Percentiles rank a stretch among this genome's conserved stretches.
Evolutionary conservation across 768 basidiomycete species (phyloP).

Genomic region (Boletus sp.): DNA sequence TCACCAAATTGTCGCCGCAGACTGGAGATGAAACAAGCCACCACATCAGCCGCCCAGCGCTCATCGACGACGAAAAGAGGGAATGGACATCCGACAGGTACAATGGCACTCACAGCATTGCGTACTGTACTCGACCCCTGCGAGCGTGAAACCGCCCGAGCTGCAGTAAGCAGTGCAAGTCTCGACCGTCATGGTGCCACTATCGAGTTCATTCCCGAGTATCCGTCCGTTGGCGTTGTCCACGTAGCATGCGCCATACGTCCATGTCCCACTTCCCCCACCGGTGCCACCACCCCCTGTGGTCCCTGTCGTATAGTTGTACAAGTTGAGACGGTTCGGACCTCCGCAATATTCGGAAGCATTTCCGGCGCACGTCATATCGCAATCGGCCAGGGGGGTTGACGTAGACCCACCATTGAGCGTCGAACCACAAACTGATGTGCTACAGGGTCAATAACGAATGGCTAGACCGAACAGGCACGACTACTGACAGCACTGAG

Average conservation of each 20-base stretch:
- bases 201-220: constrained; percentile 42
- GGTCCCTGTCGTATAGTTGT: constrained; percentile 11
- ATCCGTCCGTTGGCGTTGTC: constrained; percentile 67
- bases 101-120: constrained; percentile 43
- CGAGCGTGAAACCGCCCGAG: constrained; percentile 54
- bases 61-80: not conserved
- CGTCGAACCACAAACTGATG: constrained; percentile 24
- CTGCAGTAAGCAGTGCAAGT: constrained; percentile 60
- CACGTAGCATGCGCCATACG: constrained; percentile 66
- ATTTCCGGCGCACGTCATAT: constrained; percentile 26
- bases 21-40: constrained; percentile 35
- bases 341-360: constrained; percentile 68
- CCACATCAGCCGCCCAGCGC: not conserved
- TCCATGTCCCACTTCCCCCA: constrained; percentile 40
- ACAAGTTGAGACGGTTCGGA: constrained; percentile 43
- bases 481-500: constrained; percentile 45
- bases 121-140: constrained; percentile 62
- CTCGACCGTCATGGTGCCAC: constrained; percentile 50
- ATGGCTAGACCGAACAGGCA: constrained; percentile 24
- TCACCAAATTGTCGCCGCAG: constrained; percentile 65
- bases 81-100: not conserved
- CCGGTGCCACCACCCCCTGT: not conserved
- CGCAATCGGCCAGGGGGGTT: constrained; percentile 51
- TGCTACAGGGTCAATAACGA: constrained; percentile 40
- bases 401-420: constrained; percentile 28